These are phyloP conservation scores for Aspergillus brunneoviolaceus DNA, from an alignment of 2,329 filamentous ascomycete species.

Conservation along the genomic window DNA sequence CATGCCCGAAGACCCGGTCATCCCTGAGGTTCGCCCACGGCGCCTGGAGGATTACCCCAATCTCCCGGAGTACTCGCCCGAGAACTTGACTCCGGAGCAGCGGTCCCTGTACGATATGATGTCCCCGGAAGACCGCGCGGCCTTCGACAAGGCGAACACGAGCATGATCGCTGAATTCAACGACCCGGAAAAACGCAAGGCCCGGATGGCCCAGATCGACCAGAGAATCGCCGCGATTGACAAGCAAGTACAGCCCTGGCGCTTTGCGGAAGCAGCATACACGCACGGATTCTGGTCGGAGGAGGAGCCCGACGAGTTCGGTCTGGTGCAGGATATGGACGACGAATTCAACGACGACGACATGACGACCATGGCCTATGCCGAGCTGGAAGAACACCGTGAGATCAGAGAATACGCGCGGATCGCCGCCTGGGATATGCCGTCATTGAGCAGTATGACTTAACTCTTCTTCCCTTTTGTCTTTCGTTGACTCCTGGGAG, in stretches of 20 bases:
- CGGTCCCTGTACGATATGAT: conserved; percentile 41
- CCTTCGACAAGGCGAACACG: conserved; percentile 39
- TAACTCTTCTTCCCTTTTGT: conserved; percentile 1
- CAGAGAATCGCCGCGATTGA: conserved; percentile 33
- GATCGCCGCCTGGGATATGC: conserved; percentile 93
- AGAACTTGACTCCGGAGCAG: conserved; percentile 33
- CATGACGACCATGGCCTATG: conserved; percentile 78
- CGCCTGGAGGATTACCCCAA: conserved; percentile 30
- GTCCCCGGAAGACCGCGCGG: conserved; percentile 36
- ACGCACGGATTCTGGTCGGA: conserved; percentile 44
- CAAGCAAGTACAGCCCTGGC: conserved; percentile 24
- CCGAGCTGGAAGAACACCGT: conserved; percentile 81
- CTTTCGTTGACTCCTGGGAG: conserved; percentile 6
- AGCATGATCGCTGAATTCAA: conserved; percentile 41
- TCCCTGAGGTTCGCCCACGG: conserved; percentile 28
- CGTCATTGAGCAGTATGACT: conserved; percentile 74
- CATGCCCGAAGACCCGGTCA: conserved; percentile 35
- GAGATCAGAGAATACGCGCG: conserved; percentile 87
- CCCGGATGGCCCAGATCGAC: conserved; percentile 34
- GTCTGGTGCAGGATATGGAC: conserved; percentile 53
- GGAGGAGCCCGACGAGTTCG: conserved; percentile 47
- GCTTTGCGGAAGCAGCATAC: conserved; percentile 20
- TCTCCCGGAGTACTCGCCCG: conserved; percentile 39
- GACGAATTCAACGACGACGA: conserved; percentile 70
- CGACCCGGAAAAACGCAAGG: conserved; percentile 30